Evolutionary conservation across 2,329 filamentous ascomycete genomes (phyloP), one percentile per base, ranked within the genome.

Genomic region (Botrytis elliptica): DNA sequence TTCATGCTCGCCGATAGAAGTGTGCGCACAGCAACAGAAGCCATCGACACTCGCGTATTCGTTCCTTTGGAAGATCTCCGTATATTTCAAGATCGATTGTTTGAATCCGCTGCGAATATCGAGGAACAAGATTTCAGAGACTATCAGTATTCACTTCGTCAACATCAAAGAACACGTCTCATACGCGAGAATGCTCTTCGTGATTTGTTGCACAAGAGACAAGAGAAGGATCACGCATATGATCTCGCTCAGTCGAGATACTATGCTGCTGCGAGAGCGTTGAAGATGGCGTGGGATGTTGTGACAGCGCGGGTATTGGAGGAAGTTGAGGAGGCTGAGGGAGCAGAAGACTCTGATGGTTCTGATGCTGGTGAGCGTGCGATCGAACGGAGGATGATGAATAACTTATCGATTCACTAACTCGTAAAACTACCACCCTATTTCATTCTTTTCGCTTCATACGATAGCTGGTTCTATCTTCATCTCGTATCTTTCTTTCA

Each of bases 241-340:
- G 49, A n/a, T 55, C 49, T 55, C 4, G 49, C 49, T 55, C 49
- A 55, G 49, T 55, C 49, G 49, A 55, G 49, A 55, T 55, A 55
- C 25, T 16, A 55, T 16, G 25, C 49, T 55, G 25, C 12, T 14
- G 49, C 12, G 49, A 55, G 49, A 55, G 49, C 49, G 12, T 55
- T 55, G 49, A 16, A 14, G 12, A 55, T 55, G 25, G 49, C 49
- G 5, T 14, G 14, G n/a, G 52, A 29, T 55, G n/a, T 55, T 55
- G 2, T 16, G 12, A 5, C 25, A 9, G 12, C 25, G 52, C 52
- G 2, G 6, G 6, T 2, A 1, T 0, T 8, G 0, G 25, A 29
- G 52, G 25, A 8, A 55, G 5, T 18, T 29, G 52, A 16, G 2
- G 49, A 55, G 12, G 25, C 25, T 29, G 25, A 8, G 25, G 4